Evolutionary conservation across 495 filamentous ascomycete species (phyloP).

Genomic region (Daldinia caldariorum): DNA sequence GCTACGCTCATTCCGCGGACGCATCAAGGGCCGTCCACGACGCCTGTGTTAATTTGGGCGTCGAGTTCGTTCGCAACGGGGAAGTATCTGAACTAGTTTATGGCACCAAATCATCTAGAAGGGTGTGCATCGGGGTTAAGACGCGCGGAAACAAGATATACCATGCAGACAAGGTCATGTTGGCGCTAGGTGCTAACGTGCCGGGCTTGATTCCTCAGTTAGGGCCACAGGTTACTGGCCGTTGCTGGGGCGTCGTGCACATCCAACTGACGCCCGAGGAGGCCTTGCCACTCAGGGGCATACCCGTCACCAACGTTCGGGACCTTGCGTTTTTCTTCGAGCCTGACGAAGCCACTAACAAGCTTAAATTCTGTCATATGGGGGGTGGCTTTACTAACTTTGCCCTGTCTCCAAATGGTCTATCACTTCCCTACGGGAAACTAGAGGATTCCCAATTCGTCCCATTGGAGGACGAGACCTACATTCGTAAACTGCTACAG

Average conservation of each 20-base stretch:
- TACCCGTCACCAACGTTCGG: slow-evolving; percentile 61
- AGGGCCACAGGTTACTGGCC: slow-evolving; percentile 54
- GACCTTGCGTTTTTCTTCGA: slow-evolving; percentile 68
- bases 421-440: slow-evolving; percentile 32
- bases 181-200: slow-evolving; percentile 15
- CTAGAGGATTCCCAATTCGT: slow-evolving; percentile 53
- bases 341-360: slow-evolving; percentile 60
- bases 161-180: slow-evolving; percentile 15
- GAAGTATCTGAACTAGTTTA: slow-evolving; percentile 16
- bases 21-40: slow-evolving; percentile 45
- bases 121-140: slow-evolving; percentile 8
- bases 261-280: slow-evolving; percentile 61
- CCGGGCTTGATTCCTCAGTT: slow-evolving; percentile 29
- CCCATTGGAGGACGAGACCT: slow-evolving; percentile 58
- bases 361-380: slow-evolving; percentile 65
- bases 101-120: slow-evolving; percentile 5
- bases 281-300: slow-evolving; percentile 56
- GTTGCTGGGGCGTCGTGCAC: slow-evolving; percentile 65
- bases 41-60: slow-evolving; percentile 35
- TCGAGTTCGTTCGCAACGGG: slow-evolving; percentile 34
- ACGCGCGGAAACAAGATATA: slow-evolving; percentile 10
- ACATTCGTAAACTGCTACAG: slow-evolving; percentile 54
- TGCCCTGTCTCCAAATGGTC: slow-evolving; percentile 19
- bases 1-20: slow-evolving; percentile 62
- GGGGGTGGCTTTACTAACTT: slow-evolving; percentile 63